Base-by-base conservation (phyloP, 2,329 filamentous ascomycete genomes). In the Endothia cerciana region DNA sequence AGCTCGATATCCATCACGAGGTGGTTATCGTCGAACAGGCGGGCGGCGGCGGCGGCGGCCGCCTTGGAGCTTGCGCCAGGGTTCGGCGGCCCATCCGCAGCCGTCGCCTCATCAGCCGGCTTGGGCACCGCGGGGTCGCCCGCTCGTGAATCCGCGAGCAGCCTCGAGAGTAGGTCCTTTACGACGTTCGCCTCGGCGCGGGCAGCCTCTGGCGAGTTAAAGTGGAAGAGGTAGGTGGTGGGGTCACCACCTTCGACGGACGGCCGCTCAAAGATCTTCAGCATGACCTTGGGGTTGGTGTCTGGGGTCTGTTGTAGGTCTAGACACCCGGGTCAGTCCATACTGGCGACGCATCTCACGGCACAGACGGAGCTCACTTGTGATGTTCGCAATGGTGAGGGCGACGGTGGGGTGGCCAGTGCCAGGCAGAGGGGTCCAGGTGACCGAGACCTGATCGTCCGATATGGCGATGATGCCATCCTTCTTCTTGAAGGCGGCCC, bases 291-390 rank as follows among this genome's bases (percentile, higher is more conserved):
- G 22, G 93, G 83, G 43, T 88, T 89, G n/a, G 84, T 89, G 67
- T 93, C 92, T 15, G 95, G 94, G 0, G 95, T 98, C 77, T 98
- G 94, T 77, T 99, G 94, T 59, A 99, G 87, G 79, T 98, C 92
- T 95, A 72, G 40, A 60, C 5, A 40, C 30, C n/a, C 19, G 45
- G 63, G 68, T 71, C 45, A 72, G 70, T 69, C 33, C 7, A 19
- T 17, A 22, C 22, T 8, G n/a, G 4, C 7, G 22, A 17, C 36
- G 33, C 38, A n/a, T n/a, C 5, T 5, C 22, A 15, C 11, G 40
- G 22, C 3, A 17, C 6, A 25, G 15, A 8, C 2, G 30, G 55
- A 62, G 22, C 89, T 75, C 83, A 95, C 92, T 97, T 60, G 90
- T 93, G 74, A 98, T 94, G 72, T 90, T 90, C 64, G 86, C 80